A percentile compares a stretch with the other conserved stretches of the same genome.
These are phyloP conservation scores for Gamsiella multidivaricata DNA, from an alignment of 192 early-diverging fungal genomes.

Conservation along the genomic window DNA sequence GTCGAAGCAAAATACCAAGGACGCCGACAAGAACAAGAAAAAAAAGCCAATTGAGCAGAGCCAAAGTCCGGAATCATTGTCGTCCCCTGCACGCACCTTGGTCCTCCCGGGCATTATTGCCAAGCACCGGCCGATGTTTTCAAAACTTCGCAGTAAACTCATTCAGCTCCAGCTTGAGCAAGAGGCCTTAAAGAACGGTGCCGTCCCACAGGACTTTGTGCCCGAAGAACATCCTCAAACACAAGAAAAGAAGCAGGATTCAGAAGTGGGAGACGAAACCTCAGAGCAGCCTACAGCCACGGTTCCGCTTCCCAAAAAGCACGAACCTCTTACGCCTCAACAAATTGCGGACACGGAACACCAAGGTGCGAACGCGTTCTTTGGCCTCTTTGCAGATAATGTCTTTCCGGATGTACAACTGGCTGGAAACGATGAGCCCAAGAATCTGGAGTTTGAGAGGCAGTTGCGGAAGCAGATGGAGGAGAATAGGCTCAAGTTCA, in stretches of 20 bases:
- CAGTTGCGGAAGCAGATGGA: conserved; percentile 1
- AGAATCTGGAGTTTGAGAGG: neutral
- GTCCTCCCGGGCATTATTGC: neutral
- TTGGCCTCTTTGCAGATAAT: neutral
- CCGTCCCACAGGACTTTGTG: conserved; percentile 2
- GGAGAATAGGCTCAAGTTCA: neutral
- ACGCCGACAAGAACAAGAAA: neutral
- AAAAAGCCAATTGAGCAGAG: too few relatives aligned
- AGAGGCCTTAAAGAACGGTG: neutral
- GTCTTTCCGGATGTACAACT: neutral
- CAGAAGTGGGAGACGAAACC: neutral
- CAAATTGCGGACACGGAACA: conserved; percentile 27
- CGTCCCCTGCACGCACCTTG: neutral
- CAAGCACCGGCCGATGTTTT: neutral
- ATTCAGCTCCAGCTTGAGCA: neutral
- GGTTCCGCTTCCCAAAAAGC: neutral
- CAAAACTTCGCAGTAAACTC: neutral
- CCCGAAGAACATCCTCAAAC: conserved; percentile 6
- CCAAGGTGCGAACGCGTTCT: conserved; percentile 22
- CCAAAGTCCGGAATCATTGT: neutral
- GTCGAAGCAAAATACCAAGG: too few relatives aligned
- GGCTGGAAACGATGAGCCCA: neutral
- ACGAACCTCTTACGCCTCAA: conserved; percentile 5
- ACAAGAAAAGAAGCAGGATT: neutral
- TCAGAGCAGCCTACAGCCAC: too few relatives aligned